Evolutionary conservation across 306 rosid species (phyloP), one percentile per base, ranked within the genome.

Genomic region (Lagenaria siceraria): DNA sequence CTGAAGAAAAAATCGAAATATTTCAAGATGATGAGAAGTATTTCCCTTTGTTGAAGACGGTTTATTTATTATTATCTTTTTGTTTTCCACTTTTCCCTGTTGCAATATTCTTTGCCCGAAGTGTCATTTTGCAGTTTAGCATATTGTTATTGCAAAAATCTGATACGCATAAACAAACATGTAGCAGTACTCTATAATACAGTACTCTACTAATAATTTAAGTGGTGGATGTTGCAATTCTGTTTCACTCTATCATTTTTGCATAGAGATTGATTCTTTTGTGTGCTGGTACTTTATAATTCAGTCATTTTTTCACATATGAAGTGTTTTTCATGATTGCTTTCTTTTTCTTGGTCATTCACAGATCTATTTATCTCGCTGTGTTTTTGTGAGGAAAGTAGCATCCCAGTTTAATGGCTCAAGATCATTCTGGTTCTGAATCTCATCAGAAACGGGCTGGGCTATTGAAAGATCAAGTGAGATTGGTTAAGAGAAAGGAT

Each of bases 391-490:
- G 59, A 61, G 80, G 63, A 81, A 86, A 87, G 81, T 82, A 80
- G 59, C 77, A 38, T 42, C 81, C 52, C 75, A 80, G 48, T 21
- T 82, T 85, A 81, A 92, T 92, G 98, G 89, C 86, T 55, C 83
- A 86, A 60, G 88, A 88, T 77, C 62, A 66, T 59, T 80, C 93
- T 21, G 79, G 82, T 77, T 75, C 81, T 64, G 97, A 88, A 80
- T 84, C 90, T 83, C 87, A 85, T 62, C 80, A 87, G 62, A 92
- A 43, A 75, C 90, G 92, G 75, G 84, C 80, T n/a, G 99, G 97
- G 79, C 96, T 96, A 53, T 80, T 96, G 43, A 96, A 89, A 88
- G 99, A 96, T 89, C 97, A 90, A 87, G 92, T 96, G 69, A 89
- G 82, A 78, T 77, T 92, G 86, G 91, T 89, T 64, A 90, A 87